Evolutionary conservation across 176 grass and related monocot species (phyloP), one percentile per base, ranked within the genome.

Genomic region (Tillandsia leiboldiana): DNA sequence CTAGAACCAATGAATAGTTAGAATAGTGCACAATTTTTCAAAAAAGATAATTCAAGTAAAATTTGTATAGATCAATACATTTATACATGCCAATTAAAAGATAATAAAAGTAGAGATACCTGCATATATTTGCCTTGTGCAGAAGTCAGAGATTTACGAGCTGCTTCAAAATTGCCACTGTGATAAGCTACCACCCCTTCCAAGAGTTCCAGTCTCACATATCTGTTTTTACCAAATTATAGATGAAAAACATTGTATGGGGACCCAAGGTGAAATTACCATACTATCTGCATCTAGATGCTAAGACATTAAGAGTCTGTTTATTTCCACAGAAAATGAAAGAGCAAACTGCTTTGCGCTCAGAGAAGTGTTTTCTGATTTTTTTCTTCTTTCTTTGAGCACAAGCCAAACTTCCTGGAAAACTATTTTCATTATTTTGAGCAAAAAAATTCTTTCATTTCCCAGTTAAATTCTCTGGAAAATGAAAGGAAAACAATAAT

Each of bases 111-210:
- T 20, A 27, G 27, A 86, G 9, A 49, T 68, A 97, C 94, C 89
- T 97, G 89, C 59, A 81, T 57, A 79, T 83, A 97, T 87, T 90
- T 97, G 70, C 74, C 78, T 75, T 92, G 89, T 0, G 94, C 94
- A 70, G 86, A 90, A 74, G 71, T 90, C 53, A 97, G 70, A 72
- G 74, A 84, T 78, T 52, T 71, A 64, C 48, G 86, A 28, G 94
- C 81, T 71, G 85, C 80, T 78, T 87, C 82, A 51, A 80, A 49
- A 75, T 87, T 62, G 58, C 86, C 86, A 83, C 83, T 92, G 67
- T 97, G 79, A 81, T 90, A 97, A 73, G 94, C 89, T 69, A 97
- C 84, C 27, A 97, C 94, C 70, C 94, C 94, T 92, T 97, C 94
- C 79, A 97, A 73, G 72, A 97, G 89, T 65, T 97, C 94, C 69